These are phyloP conservation scores for Remersonia thermophila DNA, from an alignment of 2,329 filamentous ascomycete genomes.

Conservation along the genomic window DNA sequence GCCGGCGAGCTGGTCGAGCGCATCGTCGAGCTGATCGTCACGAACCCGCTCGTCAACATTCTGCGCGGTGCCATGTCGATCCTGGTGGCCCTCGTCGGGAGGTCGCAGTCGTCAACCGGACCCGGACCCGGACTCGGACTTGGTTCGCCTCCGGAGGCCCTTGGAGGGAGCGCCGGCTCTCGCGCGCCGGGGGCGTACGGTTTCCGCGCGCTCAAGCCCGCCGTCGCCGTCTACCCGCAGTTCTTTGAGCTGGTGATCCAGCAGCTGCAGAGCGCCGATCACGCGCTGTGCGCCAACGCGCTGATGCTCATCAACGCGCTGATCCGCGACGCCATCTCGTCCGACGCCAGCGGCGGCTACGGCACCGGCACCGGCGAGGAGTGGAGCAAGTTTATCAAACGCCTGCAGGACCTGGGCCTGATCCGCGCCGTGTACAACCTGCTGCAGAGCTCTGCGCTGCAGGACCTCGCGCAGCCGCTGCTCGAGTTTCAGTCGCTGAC, in stretches of 20 bases:
- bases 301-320: slow-evolving; percentile 91
- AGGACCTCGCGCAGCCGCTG: slow-evolving; percentile 79
- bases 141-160: too few species aligned
- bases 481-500: slow-evolving; percentile 88
- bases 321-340: slow-evolving; percentile 79
- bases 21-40: slow-evolving; percentile 87
- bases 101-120: slow-evolving; percentile 47
- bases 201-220: slow-evolving; percentile 83
- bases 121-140: too few species aligned
- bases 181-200: slow-evolving; percentile 56
- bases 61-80: slow-evolving; percentile 94
- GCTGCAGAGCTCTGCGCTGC: slow-evolving; percentile 87
- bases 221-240: slow-evolving; percentile 79
- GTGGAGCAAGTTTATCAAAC: slow-evolving; percentile 92
- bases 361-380: slow-evolving; percentile 44
- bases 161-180: slow-evolving; percentile 3
- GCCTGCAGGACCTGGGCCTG: slow-evolving; percentile 80
- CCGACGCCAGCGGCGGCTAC: slow-evolving; percentile 46
- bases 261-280: slow-evolving; percentile 84
- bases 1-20: slow-evolving; percentile 57
- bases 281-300: slow-evolving; percentile 89
- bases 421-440: slow-evolving; percentile 85
- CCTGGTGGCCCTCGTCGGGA: slow-evolving; percentile 80
- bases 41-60: slow-evolving; percentile 92
- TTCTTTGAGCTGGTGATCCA: slow-evolving; percentile 92